These are phyloP conservation scores for Ammopiptanthus mongolicus DNA, from an alignment of 306 rosid genomes.

Conservation along the genomic window DNA sequence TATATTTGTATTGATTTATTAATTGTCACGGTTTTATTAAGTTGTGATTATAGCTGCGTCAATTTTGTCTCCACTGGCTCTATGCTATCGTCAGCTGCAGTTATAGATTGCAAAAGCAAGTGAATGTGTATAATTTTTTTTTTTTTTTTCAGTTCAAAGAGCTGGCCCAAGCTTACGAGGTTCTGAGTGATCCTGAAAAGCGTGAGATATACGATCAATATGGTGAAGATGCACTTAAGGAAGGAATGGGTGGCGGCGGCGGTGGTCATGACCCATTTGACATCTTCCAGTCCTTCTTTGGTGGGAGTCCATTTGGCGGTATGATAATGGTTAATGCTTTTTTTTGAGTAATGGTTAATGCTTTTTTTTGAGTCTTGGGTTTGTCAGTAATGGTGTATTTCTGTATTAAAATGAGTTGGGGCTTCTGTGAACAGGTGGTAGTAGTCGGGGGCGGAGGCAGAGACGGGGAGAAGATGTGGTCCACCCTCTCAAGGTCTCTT, in stretches of 20 bases:
- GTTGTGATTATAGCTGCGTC: not conserved
- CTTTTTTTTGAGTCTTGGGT: not conserved
- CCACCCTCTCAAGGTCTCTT: constrained; percentile 70
- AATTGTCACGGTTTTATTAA: too few relatives aligned
- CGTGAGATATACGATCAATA: constrained; percentile 83
- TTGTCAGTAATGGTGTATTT: not conserved
- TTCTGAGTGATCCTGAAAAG: constrained; percentile 79
- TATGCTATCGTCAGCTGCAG: not conserved
- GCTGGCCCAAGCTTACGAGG: constrained; percentile 84
- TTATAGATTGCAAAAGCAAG: not conserved
- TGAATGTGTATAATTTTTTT: not conserved
- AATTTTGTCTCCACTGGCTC: not conserved
- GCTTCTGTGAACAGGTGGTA: constrained; percentile 42
- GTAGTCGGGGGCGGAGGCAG: constrained; percentile 74
- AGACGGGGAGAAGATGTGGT: constrained; percentile 78
- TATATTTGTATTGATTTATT: not conserved
- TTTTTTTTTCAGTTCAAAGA: constrained; percentile 65
- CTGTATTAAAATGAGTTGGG: not conserved
- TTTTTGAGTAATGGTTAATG: not conserved
- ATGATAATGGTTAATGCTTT: not conserved
- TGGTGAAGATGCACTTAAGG: constrained; percentile 93
- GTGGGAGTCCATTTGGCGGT: constrained; percentile 61
- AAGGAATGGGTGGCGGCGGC: constrained; percentile 67
- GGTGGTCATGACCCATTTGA: constrained; percentile 83
- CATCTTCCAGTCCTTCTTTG: constrained; percentile 69